Evolutionary conservation across 2,329 filamentous ascomycete genomes (phyloP), one percentile per base, ranked within the genome.

Genomic region (Domatiomyces globalis): DNA sequence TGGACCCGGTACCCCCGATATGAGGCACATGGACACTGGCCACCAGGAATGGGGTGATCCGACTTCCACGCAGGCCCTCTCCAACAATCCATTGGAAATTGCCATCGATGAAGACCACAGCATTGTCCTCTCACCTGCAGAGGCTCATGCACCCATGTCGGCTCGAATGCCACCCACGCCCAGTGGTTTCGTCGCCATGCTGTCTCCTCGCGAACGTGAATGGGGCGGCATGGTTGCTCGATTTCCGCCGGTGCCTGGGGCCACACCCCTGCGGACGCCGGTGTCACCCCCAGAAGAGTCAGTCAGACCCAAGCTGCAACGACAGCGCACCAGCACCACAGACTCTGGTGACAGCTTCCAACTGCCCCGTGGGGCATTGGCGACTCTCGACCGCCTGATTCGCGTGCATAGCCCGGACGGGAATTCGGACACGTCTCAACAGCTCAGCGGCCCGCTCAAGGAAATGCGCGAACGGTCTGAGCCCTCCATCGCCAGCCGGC

Each of bases 1-100:
- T 62, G 87, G 87, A 47, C 88, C 90, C 4, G 80, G 85, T 9
- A 95, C 89, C 0, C 89, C 89, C 12, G 76, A 90, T 54, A 75
- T 86, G 57, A 79, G 52, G 33, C 54, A 56, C n/a, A 33, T 57
- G 19, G 51, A 58, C 36, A 33, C 54, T 18, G 47, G 33, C 10
- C 48, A 56, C 4, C 29, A 52, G 43, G 49, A 25, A 15, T 60
- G 58, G 57, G 58, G 57, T n/a, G 46, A 46, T n/a, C 48, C 56
- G 6, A 33, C 46, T 20, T 47, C 50, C 9, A 29, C 25, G 29
- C 33, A 39, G 10, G 10, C 33, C 10, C 33, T 46, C 47, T 29
- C 42, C 52, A 12, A 36, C 20, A 9, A 54, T 48, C 53, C 49
- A 25, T 52, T 59, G 22, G 59, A 61, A 48, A 60, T 59, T 42